Evolutionary conservation across 2,329 filamentous ascomycete genomes (phyloP), one percentile per base, ranked within the genome.

Genomic region (Phyllachora maydis): DNA sequence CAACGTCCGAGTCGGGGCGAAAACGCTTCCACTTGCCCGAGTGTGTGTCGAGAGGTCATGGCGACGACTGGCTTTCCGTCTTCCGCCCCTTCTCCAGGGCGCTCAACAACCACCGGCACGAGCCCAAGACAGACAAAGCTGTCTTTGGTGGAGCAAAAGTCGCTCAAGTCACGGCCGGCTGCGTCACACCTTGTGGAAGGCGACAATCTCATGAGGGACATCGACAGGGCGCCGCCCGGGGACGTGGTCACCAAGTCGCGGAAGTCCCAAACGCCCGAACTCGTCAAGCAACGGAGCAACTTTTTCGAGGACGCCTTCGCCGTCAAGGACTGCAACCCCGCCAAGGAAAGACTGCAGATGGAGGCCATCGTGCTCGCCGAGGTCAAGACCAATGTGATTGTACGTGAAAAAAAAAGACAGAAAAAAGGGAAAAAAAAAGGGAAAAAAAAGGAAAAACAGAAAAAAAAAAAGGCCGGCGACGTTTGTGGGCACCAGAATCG

Each of bases 331-430:
- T 37, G 35, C 14, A 47, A 42, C 24, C 37, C 43, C 11, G 38
- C 46, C 11, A 51, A 46, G 29, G 54, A 59, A 23, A 52, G 52
- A n/a, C 42, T 67, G 8, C 48, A 47, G 5, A 52, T 55, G 27
- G 59, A 66, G 31, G 61, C 64, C 2, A 50, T 68, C 16, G 57
- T 79, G 21, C 47, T 71, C 30, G 65, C 61, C 14, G 71, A 75
- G 35, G 42, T 77, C 16, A 64, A 59, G 38, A 66, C 67, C 4
- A 76, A 72, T 32, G 59, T 64, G 18, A 62, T 64, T 35, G 68
- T 74, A 46, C 34, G 59, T 47, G n/a, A n/a, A n/a, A n/a, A n/a
- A n/a, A n/a, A n/a, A n/a, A n/a, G n/a, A n/a, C n/a, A n/a, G n/a
- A n/a, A n/a, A n/a, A n/a, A n/a, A n/a, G n/a, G n/a, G n/a, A n/a